Base-by-base conservation (phyloP, 2,329 filamentous ascomycete species). In the Ophiosphaerella korrae region DNA sequence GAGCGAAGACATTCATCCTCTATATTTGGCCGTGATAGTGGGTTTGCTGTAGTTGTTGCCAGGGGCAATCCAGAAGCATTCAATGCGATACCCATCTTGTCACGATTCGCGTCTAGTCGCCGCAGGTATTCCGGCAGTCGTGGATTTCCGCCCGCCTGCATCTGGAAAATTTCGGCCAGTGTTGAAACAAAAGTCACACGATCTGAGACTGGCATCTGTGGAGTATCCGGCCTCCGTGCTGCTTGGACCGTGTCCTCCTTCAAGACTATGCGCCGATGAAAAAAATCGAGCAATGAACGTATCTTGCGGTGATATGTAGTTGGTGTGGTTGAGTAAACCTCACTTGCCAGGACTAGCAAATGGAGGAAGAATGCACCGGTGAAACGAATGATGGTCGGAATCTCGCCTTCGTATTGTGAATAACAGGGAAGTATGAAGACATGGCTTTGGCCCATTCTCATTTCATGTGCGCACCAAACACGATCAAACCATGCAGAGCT, bases 391-490 rank as follows among this genome's bases (percentile, higher is more conserved):
- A 73, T 51, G 1, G 63, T 62, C 37, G 61, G 57, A 4, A 55
- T 40, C 23, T 64, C 59, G 4, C 66, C 60, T 23, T 60, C 60
- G 32, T 60, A 58, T 4, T 57, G 46, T 13, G 61, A 56, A 3
- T 62, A 60, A 48, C 72, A 75, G 12, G 73, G 72, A 5, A 77
- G 58, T 0, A 78, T 60, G 50, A 78, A 78, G 12, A 78, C 62
- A 50, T 75, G 74, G 26, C 69, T 65, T 37, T 68, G 66, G 5
- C 70, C 74, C 39, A 77, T 62, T 23, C 69, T 62, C 73, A 78
- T 75, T 60, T 78, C 76, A 50, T 77, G 74, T 41, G 70, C 60
- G 49, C 76, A 78, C 76, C 76, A 78, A 8, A 76, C 76, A 35
- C 76, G 64, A 42, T 72, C 70, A 54, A 78, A 78, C 74, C 74